A percentile compares a stretch with the other conserved stretches of the same genome.
Evolutionary conservation across 768 basidiomycete genomes (phyloP).

Genomic region (Rhodosporidiobolus odoratus): DNA sequence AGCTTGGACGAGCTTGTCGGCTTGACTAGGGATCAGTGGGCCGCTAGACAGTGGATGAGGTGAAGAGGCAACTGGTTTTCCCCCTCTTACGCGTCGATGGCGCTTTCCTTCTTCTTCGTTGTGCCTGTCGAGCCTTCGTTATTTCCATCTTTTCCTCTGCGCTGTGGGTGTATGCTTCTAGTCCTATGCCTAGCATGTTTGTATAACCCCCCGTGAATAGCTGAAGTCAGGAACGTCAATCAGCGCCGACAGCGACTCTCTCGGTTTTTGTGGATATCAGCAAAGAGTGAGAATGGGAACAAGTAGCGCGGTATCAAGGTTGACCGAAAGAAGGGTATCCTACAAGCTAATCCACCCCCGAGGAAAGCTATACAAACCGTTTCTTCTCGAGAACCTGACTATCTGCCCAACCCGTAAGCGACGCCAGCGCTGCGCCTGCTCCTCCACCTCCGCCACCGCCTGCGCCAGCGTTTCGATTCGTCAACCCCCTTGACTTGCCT

Average conservation of each 20-base stretch:
- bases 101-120: background rate
- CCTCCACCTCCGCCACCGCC: background rate
- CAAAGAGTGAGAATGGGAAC: too few species aligned
- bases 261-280: too few species aligned
- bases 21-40: background rate
- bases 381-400: background rate
- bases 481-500: background rate
- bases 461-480: background rate
- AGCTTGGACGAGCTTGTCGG: slow-evolving; percentile 18
- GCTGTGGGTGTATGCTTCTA: too few species aligned
- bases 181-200: too few species aligned
- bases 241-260: too few species aligned
- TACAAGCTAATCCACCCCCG: background rate
- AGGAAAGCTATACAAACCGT: background rate
- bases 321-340: background rate
- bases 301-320: background rate
- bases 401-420: background rate
- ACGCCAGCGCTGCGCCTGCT: background rate
- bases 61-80: background rate
- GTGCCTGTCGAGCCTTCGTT: too few species aligned
- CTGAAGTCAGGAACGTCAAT: too few species aligned
- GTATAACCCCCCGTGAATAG: too few species aligned
- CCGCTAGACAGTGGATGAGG: background rate
- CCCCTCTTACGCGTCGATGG: background rate
- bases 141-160: too few species aligned